These are phyloP conservation scores for Penstemon davidsonii DNA, from an alignment of 257 asterid species.

Conservation along the genomic window DNA sequence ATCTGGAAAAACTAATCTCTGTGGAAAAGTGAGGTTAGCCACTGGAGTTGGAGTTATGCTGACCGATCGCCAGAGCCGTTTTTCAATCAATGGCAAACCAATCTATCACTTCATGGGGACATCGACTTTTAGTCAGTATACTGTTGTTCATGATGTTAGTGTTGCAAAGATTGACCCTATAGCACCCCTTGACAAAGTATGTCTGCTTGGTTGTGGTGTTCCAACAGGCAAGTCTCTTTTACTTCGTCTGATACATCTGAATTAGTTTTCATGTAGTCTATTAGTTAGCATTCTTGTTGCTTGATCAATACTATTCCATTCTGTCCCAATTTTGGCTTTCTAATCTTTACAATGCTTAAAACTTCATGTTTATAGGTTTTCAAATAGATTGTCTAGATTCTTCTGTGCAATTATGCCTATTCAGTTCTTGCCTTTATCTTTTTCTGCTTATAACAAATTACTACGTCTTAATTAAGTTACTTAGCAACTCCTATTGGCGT, in stretches of 20 bases:
- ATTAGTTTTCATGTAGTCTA: background rate
- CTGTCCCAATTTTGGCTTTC: background rate
- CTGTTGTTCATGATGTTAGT: conserved; percentile 93
- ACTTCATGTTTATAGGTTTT: background rate
- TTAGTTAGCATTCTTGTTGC: background rate
- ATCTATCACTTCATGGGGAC: conserved; percentile 99
- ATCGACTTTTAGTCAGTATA: conserved; percentile 94
- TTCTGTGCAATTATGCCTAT: background rate
- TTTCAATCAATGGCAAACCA: conserved; percentile 80
- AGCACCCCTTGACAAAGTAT: conserved; percentile 93
- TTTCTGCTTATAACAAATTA: background rate
- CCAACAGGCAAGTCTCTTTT: conserved; percentile 73
- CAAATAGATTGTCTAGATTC: background rate
- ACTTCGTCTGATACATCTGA: conserved; percentile 7
- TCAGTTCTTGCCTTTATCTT: background rate
- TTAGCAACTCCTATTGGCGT: background rate
- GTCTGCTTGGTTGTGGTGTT: conserved; percentile 95
- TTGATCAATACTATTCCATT: background rate
- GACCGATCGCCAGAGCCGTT: conserved; percentile 85
- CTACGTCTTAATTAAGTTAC: background rate
- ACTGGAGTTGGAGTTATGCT: conserved; percentile 99
- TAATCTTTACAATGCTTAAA: background rate
- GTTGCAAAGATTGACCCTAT: conserved; percentile 85
- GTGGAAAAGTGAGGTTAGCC: conserved; percentile 92
- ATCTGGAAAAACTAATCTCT: conserved; percentile 93